Base-by-base conservation (phyloP, 352 stramenopile species). In the Globisporangium parvum region DNA sequence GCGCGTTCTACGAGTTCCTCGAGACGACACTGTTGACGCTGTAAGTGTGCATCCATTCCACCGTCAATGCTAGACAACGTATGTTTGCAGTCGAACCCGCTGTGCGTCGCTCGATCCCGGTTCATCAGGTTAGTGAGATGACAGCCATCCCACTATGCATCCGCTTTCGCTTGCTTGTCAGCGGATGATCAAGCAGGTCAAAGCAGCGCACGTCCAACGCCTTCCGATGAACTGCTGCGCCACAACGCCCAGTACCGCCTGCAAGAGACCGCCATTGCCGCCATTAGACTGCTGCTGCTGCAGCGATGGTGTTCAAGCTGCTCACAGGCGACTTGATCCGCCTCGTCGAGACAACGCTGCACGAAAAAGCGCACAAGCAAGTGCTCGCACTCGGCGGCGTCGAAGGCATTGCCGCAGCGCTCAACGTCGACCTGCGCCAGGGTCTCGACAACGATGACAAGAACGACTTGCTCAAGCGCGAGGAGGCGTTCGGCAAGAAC, bases 261-360 rank as follows among this genome's bases (percentile, higher is more conserved):
- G 26, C 26, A 28, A 28, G 26, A 28, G 26, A 28, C 26, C 5
- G 26, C 26, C 26, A 28, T 28, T 28, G 26, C 5, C 26, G 26
- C 26, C 26, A 5, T 2, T 28, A 28, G 26, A 28, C 26, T 28
- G 26, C 26, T 28, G 26, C 26, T 28, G 5, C 26, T n/a, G n/a
- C n/a, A n/a, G n/a, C n/a, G n/a, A 58, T 69, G 47, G 65, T 64
- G 53, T 82, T 82, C 63, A 75, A 73, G 39, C 24, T 82, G 49
- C 65, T 79, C 14, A 77, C 73, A 17, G 66, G 70, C 47, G 78
- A 88, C 60, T 65, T 88, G 51, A 77, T 85, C 47, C 76, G 74
- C 28, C 70, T 88, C 47, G 68, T 89, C 12, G 78, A 87, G 62
- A 87, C n/a, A n/a, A n/a, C 76, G 28, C 75, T 74, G 14, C 69